phyloP scores from a whole-genome alignment of 768 basidiomycete genomes.

The Symmetrospora coprosmae region DNA sequence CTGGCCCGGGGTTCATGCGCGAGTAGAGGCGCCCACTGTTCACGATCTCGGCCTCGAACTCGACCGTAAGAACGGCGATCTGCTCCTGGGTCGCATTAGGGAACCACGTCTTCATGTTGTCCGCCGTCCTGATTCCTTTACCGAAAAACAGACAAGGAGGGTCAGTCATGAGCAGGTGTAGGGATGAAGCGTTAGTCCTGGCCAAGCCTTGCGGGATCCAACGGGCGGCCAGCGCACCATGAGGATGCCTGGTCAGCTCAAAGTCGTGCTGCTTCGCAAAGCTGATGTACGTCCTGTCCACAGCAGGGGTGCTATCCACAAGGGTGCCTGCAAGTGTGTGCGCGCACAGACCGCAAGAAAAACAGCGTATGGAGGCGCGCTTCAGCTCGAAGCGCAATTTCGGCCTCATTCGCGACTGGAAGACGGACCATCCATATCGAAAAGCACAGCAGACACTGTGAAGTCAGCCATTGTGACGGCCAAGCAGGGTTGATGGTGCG shows the following conservation, averaged over 20 bases:
- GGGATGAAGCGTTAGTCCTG: too few relatives aligned
- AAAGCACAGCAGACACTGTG: constrained; percentile 11
- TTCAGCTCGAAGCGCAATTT: too few relatives aligned
- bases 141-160: too few relatives aligned
- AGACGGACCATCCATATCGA: constrained; percentile 22
- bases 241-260: not conserved
- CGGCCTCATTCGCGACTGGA: too few relatives aligned
- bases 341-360: too few relatives aligned
- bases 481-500: too few relatives aligned
- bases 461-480: too few relatives aligned
- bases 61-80: not conserved
- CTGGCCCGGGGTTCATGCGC: not conserved
- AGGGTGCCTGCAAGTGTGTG: not conserved
- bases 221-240: too few relatives aligned
- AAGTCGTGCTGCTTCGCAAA: not conserved
- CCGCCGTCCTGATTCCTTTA: constrained; percentile 4
- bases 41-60: constrained; percentile 9
- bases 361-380: too few relatives aligned
- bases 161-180: too few relatives aligned
- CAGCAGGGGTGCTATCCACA: constrained; percentile 1
- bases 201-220: too few relatives aligned
- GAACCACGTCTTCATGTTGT: constrained; percentile 8
- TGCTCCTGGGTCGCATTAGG: constrained; percentile 8
- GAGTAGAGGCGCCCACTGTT: not conserved
- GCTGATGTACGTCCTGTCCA: not conserved